These are phyloP conservation scores for Fusarium pseudonygamai DNA, from an alignment of 2,329 filamentous ascomycete species.

Conservation along the genomic window DNA sequence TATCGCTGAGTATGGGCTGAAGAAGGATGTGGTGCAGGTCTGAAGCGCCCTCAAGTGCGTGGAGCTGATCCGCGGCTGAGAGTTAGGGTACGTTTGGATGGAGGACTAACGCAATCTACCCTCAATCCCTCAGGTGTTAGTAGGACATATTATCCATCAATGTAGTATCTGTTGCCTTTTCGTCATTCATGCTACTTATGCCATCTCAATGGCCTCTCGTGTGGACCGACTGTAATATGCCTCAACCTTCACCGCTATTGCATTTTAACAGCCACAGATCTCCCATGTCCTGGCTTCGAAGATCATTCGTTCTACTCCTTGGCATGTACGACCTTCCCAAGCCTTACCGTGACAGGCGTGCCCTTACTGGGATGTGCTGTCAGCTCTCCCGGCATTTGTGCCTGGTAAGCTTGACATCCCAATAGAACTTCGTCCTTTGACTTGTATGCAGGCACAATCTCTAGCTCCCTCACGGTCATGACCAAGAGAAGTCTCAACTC, in stretches of 20 bases:
- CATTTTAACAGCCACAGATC: not conserved
- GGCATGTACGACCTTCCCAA: not conserved
- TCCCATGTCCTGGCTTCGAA: not conserved
- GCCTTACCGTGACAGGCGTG: not conserved
- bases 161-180: not conserved
- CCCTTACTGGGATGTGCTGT: conserved; percentile 6
- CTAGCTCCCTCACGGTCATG: not conserved
- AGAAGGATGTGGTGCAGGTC: not conserved
- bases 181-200: too few species aligned
- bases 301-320: not conserved
- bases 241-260: too few species aligned
- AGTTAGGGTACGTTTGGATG: accelerated
- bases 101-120: accelerated
- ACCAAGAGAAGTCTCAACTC: not conserved
- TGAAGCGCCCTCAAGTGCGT: not conserved
- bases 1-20: not conserved
- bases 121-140: accelerated
- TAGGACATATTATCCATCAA: not conserved
- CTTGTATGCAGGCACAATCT: not conserved
- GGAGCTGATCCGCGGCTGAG: accelerated
- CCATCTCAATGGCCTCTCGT: too few species aligned
- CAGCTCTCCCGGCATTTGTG: not conserved
- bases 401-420: not conserved
- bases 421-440: not conserved
- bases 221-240: not conserved